These are phyloP conservation scores for Bipolaris gigantea DNA, from an alignment of 2,329 filamentous ascomycete species.

Conservation along the genomic window DNA sequence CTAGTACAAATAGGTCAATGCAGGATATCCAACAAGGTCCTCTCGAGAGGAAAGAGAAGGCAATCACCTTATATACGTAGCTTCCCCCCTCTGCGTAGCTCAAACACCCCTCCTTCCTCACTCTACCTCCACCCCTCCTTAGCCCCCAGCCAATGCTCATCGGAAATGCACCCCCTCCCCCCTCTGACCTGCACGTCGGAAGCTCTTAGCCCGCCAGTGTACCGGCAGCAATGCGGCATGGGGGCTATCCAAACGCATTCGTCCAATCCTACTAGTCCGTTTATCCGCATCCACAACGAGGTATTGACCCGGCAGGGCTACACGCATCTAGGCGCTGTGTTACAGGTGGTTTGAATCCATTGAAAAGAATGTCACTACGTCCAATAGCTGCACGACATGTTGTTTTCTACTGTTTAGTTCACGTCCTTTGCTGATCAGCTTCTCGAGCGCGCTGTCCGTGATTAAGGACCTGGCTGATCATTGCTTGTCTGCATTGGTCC, in stretches of 20 bases:
- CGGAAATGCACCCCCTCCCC: not conserved
- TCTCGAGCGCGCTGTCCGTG: no score
- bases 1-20: not conserved
- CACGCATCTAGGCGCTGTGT: no score
- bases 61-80: conserved; percentile 2
- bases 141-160: not conserved
- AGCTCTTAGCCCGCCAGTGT: not conserved
- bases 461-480: no score
- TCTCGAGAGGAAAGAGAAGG: not conserved
- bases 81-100: not conserved
- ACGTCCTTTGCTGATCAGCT: not conserved
- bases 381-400: not conserved
- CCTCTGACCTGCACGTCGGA: not conserved
- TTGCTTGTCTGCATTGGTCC: not conserved
- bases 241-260: not conserved
- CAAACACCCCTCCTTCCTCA: no score
- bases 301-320: no score
- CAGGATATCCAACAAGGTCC: conserved; percentile 15
- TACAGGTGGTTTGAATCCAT: no score
- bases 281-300: not conserved
- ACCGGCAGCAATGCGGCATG: conserved; percentile 1
- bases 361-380: no score
- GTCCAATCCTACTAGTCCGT: not conserved
- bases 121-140: not conserved
- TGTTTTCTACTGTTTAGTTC: not conserved